These are phyloP conservation scores for Penicillium fimorum DNA, from an alignment of 495 filamentous ascomycete species.

Conservation along the genomic window DNA sequence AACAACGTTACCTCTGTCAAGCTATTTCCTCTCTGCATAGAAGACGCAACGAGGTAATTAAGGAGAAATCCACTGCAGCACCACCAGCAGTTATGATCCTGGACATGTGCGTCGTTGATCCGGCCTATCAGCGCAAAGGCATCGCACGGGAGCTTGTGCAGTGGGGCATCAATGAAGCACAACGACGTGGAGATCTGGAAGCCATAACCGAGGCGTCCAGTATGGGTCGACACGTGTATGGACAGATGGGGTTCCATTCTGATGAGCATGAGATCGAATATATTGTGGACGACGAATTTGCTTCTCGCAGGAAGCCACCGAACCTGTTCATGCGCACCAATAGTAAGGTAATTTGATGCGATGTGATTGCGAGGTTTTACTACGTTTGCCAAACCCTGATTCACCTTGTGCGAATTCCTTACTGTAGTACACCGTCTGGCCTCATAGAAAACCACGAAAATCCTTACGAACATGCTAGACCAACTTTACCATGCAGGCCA, in stretches of 20 bases:
- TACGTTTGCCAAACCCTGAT: too few relatives aligned
- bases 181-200: conserved; percentile 37
- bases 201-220: conserved; percentile 40
- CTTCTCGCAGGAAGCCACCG: conserved; percentile 22
- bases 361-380: background rate
- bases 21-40: conserved; percentile 26
- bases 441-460: too few relatives aligned
- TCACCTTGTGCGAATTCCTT: too few relatives aligned
- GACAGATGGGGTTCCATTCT: conserved; percentile 35
- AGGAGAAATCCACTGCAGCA: conserved; percentile 23
- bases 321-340: conserved; percentile 40
- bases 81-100: conserved; percentile 38
- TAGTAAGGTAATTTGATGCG: background rate
- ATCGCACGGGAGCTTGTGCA: conserved; percentile 37
- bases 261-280: conserved; percentile 35
- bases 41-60: conserved; percentile 31
- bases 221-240: conserved; percentile 44
- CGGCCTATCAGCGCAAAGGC: conserved; percentile 38
- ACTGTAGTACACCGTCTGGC: too few relatives aligned
- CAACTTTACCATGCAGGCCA: too few relatives aligned
- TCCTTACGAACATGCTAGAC: too few relatives aligned
- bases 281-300: conserved; percentile 38
- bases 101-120: conserved; percentile 41
- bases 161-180: conserved; percentile 43
- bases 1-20: conserved; percentile 39